Conservation (phyloP, 208 protist genomes). For the Trichomonas gallinae region DNA sequence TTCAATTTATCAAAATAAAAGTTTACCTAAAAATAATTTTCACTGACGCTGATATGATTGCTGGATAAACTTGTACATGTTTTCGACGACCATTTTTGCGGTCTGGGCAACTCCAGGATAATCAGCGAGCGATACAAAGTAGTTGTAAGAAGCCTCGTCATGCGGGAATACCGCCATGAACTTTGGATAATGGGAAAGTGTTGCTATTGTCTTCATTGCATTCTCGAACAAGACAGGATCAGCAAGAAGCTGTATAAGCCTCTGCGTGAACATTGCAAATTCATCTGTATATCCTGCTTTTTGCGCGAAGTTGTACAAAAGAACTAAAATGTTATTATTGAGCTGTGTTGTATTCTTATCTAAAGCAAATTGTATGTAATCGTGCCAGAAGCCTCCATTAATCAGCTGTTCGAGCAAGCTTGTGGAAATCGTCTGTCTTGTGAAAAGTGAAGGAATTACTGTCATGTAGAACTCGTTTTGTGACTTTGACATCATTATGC, state of each 20-base stretch:
- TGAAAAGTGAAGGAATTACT: background rate
- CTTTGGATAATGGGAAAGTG: background rate
- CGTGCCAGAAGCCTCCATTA: background rate
- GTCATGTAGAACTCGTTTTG: background rate
- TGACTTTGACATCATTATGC: background rate
- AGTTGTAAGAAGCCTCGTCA: background rate
- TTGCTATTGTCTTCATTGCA: background rate
- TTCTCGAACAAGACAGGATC: background rate
- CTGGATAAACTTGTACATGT: background rate
- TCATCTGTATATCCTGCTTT: background rate
- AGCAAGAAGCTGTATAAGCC: background rate
- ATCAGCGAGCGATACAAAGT: background rate
- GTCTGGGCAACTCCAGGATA: background rate
- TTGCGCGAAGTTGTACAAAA: background rate
- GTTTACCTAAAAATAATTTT: no score
- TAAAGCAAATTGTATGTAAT: background rate
- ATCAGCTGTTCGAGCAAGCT: background rate
- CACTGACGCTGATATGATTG: no score
- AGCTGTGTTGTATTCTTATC: background rate
- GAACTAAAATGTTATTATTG: background rate
- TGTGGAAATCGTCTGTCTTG: background rate
- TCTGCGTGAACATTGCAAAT: background rate
- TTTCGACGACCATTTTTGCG: background rate
- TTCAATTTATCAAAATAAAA: no score
- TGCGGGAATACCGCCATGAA: background rate